phyloP scores from a whole-genome alignment of 306 rosid species.

The Cicer judaicum region DNA sequence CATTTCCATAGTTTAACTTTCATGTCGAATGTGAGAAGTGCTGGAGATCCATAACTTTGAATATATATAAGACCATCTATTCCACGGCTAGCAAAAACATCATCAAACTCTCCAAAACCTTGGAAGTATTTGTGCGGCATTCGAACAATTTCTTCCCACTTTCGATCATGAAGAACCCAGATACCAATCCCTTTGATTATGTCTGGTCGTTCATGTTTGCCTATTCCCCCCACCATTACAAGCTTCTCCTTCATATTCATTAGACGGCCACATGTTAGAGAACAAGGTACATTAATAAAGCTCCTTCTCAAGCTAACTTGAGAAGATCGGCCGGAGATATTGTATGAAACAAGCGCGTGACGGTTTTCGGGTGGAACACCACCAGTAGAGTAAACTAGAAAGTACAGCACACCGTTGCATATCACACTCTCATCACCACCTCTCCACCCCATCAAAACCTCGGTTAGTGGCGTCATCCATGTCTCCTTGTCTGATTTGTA shows the following conservation, averaged over 20 bases:
- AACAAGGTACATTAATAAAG: conserved; percentile 79
- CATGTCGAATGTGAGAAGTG: conserved; percentile 80
- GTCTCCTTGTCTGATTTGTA: conserved; percentile 63
- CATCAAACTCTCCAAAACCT: conserved; percentile 97
- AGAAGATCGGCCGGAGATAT: conserved; percentile 57
- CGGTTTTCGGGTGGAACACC: conserved; percentile 63
- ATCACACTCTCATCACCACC: conserved; percentile 94
- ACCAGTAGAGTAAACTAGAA: conserved; percentile 80
- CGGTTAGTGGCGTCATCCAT: conserved; percentile 72
- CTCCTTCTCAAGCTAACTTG: conserved; percentile 60
- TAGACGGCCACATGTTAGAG: conserved; percentile 91
- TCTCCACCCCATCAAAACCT: conserved; percentile 90
- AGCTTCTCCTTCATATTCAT: conserved; percentile 90
- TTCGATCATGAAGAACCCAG: conserved; percentile 79
- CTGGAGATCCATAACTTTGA: conserved; percentile 95
- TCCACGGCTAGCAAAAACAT: conserved; percentile 92
- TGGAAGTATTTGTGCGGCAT: conserved; percentile 96
- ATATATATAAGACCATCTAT: conserved; percentile 77
- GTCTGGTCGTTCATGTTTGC: conserved; percentile 76
- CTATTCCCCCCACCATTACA: conserved; percentile 98
- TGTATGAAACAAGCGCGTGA: conserved; percentile 70
- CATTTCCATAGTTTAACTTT: conserved; percentile 81
- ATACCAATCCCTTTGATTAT: conserved; percentile 96
- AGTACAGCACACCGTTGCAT: conserved; percentile 81
- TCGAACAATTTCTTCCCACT: conserved; percentile 79